Evolutionary conservation across 495 filamentous ascomycete species (phyloP).

Genomic region (Melanomma pulvis-pyrius): DNA sequence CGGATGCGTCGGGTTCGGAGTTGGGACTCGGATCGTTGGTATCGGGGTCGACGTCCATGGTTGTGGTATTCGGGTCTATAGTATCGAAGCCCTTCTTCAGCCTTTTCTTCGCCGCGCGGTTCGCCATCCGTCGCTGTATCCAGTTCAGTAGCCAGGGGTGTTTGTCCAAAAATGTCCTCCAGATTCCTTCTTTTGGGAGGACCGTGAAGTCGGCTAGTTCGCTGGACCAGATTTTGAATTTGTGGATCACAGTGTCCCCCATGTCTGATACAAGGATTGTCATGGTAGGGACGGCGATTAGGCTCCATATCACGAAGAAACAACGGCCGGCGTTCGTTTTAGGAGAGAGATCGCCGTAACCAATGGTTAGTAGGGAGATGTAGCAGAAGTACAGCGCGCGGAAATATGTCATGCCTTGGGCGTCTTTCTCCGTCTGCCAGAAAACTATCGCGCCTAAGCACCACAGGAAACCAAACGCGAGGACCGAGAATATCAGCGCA

Average conservation of each 20-base stretch:
- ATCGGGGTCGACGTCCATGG: background rate
- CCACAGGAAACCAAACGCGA: slow-evolving; percentile 49
- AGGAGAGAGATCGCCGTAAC: slow-evolving; percentile 50
- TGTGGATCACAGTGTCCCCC: slow-evolving; percentile 62
- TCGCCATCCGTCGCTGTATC: slow-evolving; percentile 44
- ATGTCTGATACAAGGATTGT: slow-evolving; percentile 67
- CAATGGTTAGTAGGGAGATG: slow-evolving; percentile 49
- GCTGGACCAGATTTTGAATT: slow-evolving; percentile 59
- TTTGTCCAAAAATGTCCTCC: slow-evolving; percentile 48
- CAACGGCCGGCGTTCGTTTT: slow-evolving; percentile 48
- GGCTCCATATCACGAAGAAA: slow-evolving; percentile 51
- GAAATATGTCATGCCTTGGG: slow-evolving; percentile 50
- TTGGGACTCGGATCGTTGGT: background rate
- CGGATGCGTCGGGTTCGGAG: background rate
- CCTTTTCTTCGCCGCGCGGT: slow-evolving; percentile 47
- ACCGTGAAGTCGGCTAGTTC: slow-evolving; percentile 61
- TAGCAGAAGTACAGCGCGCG: slow-evolving; percentile 52
- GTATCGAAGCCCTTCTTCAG: slow-evolving; percentile 53
- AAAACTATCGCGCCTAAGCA: slow-evolving; percentile 50
- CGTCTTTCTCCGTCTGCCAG: slow-evolving; percentile 44
- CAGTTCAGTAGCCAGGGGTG: slow-evolving; percentile 50
- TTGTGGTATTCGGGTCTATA: slow-evolving; percentile 8
- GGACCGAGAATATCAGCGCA: slow-evolving; percentile 42
- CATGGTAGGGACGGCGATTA: slow-evolving; percentile 69
- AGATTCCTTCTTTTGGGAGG: slow-evolving; percentile 57